These are phyloP conservation scores for Metarhizium album DNA, from an alignment of 2,329 filamentous ascomycete species.

Conservation along the genomic window DNA sequence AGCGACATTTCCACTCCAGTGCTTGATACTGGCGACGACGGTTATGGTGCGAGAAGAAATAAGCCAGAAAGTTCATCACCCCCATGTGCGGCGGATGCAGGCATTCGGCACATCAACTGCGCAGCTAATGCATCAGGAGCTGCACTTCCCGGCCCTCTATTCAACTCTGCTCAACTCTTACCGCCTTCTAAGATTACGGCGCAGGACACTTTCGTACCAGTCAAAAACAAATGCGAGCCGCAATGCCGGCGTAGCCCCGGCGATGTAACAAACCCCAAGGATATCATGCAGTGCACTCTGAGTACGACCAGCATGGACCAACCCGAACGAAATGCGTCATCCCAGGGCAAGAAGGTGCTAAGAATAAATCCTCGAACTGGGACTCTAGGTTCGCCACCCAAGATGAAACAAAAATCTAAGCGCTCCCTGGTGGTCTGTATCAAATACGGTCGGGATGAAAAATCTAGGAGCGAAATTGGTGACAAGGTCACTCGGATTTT, in stretches of 20 bases:
- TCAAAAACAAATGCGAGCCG: background rate
- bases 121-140: background rate
- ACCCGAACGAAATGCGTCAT: constrained; percentile 3
- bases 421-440: constrained; percentile 40
- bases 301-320: background rate
- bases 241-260: background rate
- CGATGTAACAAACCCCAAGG: background rate
- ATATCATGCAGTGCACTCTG: background rate
- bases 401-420: constrained; percentile 30
- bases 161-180: background rate
- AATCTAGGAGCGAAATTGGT: constrained; percentile 38
- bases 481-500: constrained; percentile 55
- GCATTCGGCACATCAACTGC: background rate
- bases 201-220: background rate
- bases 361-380: constrained; percentile 49
- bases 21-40: background rate
- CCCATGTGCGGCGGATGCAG: constrained; percentile 3
- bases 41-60: background rate
- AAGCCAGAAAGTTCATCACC: constrained; percentile 7
- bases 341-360: constrained; percentile 34
- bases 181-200: background rate
- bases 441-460: constrained; percentile 44
- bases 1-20: background rate
- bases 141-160: background rate
- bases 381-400: constrained; percentile 51